Evolutionary conservation across 768 basidiomycete species (phyloP), one percentile per base, ranked within the genome.

Genomic region (Mycena polygramma): DNA sequence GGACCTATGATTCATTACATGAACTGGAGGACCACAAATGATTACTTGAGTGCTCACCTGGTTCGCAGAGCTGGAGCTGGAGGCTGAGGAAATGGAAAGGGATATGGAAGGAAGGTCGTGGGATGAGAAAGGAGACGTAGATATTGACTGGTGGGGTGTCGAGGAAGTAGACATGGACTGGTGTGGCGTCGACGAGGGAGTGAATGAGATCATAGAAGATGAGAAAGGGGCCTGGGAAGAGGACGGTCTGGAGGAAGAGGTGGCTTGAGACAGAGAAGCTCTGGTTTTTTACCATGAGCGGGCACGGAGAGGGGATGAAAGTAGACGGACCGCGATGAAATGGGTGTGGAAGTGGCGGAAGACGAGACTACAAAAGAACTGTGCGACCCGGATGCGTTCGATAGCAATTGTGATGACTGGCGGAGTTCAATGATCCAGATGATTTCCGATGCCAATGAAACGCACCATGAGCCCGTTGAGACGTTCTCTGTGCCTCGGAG

Each of bases 381-480:
- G n/a, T 30, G 59, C 30, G 46, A 37, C n/a, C 22, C 41, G 13
- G 49, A 62, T 19, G 48, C 9, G 19, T 19, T 41, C 36, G 24
- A 8, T 39, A 20, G 9, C 37, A 49, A 26, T 10, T 62, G 36
- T 17, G 49, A 62, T 11, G 49, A 9, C 37, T 52, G 35, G 24
- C 51, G 22, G 17, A 19, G 6, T 8, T 36, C 14, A 41, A 39
- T 30, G 6, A 24, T 24, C 24, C 9, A 30, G n/a, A 22, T 0
- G 48, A 24, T 36, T 17, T 17, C 13, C 43, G 9, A 41, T 15
- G 26, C 22, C 7, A 24, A 45, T 15, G 37, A 4, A 19, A 43
- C 62, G 15, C 39, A 63, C 62, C 62, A 54, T 63, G 51, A 63
- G 10, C 10, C 4, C 37, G 15, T 26, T 17, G 51, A 41, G 15